phyloP scores from a whole-genome alignment of 208 protist genomes.

The Crithidia bombi region DNA sequence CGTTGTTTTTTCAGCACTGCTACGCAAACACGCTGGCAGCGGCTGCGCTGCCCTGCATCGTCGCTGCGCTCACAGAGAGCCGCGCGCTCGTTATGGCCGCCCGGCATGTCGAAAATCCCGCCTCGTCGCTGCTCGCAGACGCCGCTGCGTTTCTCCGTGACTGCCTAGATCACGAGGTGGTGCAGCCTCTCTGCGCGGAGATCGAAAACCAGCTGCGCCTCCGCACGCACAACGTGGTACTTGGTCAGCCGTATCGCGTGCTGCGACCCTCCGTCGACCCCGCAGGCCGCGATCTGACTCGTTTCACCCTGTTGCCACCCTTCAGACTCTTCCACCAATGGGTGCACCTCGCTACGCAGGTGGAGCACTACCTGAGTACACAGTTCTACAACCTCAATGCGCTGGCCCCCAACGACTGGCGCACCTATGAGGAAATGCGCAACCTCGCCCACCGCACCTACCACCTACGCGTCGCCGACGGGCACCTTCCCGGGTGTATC shows the following conservation, averaged over 20 bases:
- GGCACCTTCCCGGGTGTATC: constrained; percentile 92
- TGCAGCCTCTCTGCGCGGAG: constrained; percentile 84
- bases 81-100: constrained; percentile 45
- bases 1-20: constrained; percentile 80
- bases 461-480: constrained; percentile 81
- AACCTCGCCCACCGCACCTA: constrained; percentile 94
- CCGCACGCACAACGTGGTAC: constrained; percentile 86
- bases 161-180: constrained; percentile 53
- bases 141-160: constrained; percentile 70
- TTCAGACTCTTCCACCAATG: constrained; percentile 86
- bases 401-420: constrained; percentile 94
- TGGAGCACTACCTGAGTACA: constrained; percentile 94
- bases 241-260: constrained; percentile 41
- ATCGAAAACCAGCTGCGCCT: constrained; percentile 95
- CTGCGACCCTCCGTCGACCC: constrained; percentile 17
- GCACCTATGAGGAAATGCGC: constrained; percentile 97
- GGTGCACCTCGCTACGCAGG: constrained; percentile 71
- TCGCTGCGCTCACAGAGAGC: constrained; percentile 79
- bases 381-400: constrained; percentile 98
- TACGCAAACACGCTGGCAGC: constrained; percentile 74
- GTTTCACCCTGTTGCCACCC: constrained; percentile 81
- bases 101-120: constrained; percentile 23
- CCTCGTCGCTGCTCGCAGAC: constrained; percentile 37
- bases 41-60: constrained; percentile 62
- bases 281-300: constrained; percentile 57